Conservation (phyloP, 768 basidiomycete species). For the Kwoniella sp. region DNA sequence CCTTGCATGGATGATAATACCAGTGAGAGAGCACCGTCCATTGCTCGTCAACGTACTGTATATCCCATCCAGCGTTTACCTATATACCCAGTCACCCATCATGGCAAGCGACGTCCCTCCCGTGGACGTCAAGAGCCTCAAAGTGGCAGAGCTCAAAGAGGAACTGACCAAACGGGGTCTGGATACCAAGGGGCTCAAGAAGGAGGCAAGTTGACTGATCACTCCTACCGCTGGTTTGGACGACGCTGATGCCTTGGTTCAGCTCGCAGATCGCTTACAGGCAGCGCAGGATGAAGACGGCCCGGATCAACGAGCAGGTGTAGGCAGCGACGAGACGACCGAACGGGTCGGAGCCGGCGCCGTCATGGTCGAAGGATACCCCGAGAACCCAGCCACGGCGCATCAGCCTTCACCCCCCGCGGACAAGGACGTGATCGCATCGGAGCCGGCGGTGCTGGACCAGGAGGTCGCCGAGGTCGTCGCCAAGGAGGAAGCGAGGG, state of each 20-base stretch:
- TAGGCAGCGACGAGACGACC: not conserved
- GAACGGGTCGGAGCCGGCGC: slow-evolving; percentile 5
- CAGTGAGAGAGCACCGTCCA: too few relatives aligned
- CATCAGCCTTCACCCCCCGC: slow-evolving; percentile 1
- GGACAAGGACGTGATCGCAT: not conserved
- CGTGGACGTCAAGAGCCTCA: slow-evolving; percentile 27
- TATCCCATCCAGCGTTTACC: too few relatives aligned
- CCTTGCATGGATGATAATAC: too few relatives aligned
- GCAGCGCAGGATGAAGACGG: slow-evolving; percentile 24
- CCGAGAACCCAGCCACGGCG: not conserved
- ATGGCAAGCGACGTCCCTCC: not conserved
- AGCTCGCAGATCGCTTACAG: slow-evolving; percentile 36
- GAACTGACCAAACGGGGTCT: slow-evolving; percentile 43
- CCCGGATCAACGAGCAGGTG: too few relatives aligned
- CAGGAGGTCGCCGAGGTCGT: slow-evolving; percentile 18
- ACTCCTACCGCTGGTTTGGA: not conserved
- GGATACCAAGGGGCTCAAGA: slow-evolving; percentile 44
- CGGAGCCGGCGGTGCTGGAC: slow-evolving; percentile 9
- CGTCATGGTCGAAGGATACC: slow-evolving; percentile 14
- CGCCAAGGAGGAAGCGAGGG: slow-evolving; percentile 15
- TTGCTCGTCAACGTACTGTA: too few relatives aligned
- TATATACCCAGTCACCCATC: too few relatives aligned
- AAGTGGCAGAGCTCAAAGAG: slow-evolving; percentile 46
- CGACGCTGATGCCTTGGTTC: too few relatives aligned
- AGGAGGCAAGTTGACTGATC: slow-evolving; percentile 38